A percentile compares a stretch with the other conserved stretches of the same genome.
These are phyloP conservation scores for Pelargonium hybrid DNA, from an alignment of 441 rosid species.

Conservation along the genomic window DNA sequence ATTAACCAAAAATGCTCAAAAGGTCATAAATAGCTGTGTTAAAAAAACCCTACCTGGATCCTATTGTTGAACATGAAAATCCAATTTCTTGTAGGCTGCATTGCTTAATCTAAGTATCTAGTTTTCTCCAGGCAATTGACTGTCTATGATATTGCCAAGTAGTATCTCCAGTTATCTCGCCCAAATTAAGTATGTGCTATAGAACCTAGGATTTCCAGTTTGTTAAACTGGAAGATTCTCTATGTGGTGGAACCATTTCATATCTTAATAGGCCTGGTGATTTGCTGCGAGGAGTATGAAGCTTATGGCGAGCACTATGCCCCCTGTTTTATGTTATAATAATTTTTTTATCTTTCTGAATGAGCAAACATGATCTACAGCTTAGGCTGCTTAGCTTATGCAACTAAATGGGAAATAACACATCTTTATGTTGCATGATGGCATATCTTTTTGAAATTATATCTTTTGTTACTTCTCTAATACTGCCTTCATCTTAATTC, in stretches of 20 bases:
- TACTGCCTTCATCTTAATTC: neutral
- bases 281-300: neutral
- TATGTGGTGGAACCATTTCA: neutral
- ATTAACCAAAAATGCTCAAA: neutral
- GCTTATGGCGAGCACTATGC: neutral
- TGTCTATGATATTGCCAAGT: neutral
- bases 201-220: neutral
- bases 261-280: neutral
- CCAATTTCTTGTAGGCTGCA: neutral
- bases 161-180: too few relatives aligned
- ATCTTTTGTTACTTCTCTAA: neutral
- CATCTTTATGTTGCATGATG: neutral
- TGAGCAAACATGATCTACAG: neutral
- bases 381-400: neutral
- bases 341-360: neutral
- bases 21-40: neutral
- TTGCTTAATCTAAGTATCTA: neutral
- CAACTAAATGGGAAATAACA: neutral
- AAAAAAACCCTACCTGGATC: too few relatives aligned
- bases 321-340: neutral
- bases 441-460: neutral
- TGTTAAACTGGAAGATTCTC: neutral
- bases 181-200: too few relatives aligned
- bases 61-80: too few relatives aligned
- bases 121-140: neutral